Conservation (phyloP, 2,329 filamentous ascomycete species). For the Pseudogymnoascus sp. region DNA sequence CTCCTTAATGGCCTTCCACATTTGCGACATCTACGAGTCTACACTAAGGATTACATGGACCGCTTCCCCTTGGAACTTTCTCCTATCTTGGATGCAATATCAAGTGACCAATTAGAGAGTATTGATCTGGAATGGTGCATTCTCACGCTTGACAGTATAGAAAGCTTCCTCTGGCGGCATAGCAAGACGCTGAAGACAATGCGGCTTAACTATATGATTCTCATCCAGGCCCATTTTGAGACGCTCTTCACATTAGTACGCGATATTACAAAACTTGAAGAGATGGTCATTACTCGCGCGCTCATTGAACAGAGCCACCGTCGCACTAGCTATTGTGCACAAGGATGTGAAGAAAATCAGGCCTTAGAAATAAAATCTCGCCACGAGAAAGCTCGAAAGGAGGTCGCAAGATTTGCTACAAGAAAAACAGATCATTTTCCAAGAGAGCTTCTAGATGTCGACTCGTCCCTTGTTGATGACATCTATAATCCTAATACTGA, state of each 20-base stretch:
- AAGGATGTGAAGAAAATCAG: background rate
- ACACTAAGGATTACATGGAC: background rate
- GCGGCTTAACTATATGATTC: background rate
- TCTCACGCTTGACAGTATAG: background rate
- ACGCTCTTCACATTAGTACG: background rate
- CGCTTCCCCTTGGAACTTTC: background rate
- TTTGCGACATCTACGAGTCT: background rate
- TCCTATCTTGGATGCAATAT: background rate
- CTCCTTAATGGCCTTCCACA: background rate
- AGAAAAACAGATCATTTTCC: background rate
- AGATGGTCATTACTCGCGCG: background rate
- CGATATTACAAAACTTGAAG: background rate
- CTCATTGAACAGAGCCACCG: background rate
- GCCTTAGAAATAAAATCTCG: background rate
- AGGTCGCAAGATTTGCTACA: background rate
- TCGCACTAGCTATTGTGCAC: background rate
- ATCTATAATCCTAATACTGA: background rate
- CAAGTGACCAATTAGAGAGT: background rate
- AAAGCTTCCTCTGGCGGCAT: background rate
- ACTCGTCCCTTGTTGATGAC: background rate
- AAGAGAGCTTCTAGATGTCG: background rate
- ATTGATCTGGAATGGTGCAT: background rate
- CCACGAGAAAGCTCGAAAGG: background rate
- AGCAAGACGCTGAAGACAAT: background rate
- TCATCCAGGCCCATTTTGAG: background rate